Conservation (phyloP, 495 filamentous ascomycete species). For the Penicillium coffeae region DNA sequence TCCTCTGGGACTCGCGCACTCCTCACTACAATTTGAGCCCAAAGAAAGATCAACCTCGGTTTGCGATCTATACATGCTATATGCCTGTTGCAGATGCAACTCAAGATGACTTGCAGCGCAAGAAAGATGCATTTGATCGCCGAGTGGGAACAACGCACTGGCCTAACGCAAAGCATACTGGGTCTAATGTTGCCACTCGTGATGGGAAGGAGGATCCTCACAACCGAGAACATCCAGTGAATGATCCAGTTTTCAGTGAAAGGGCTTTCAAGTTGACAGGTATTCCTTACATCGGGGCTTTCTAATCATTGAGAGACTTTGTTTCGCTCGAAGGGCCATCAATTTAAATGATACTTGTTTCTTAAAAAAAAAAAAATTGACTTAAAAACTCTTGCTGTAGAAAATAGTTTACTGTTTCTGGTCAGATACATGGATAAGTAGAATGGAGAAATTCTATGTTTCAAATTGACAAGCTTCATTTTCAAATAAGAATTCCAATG, state of each 20-base stretch:
- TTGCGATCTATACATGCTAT: constrained; percentile 35
- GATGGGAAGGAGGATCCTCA: constrained; percentile 28
- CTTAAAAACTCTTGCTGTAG: too few relatives aligned
- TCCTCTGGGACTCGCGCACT: constrained; percentile 41
- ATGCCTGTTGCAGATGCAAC: constrained; percentile 34
- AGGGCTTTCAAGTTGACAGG: constrained; percentile 32
- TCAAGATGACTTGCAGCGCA: constrained; percentile 30
- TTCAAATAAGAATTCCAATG: too few relatives aligned
- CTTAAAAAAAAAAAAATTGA: too few relatives aligned
- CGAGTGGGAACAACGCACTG: constrained; percentile 34
- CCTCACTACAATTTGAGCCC: constrained; percentile 37
- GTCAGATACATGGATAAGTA: too few relatives aligned
- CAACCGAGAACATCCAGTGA: constrained; percentile 18
- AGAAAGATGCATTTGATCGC: constrained; percentile 35
- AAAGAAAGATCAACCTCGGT: constrained; percentile 16
- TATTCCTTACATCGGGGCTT: constrained; percentile 29
- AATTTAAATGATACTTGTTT: too few relatives aligned
- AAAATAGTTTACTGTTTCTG: too few relatives aligned
- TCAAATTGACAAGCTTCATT: too few relatives aligned
- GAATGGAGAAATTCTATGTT: too few relatives aligned
- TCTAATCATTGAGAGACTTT: too few relatives aligned
- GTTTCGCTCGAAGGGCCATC: too few relatives aligned
- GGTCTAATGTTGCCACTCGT: constrained; percentile 28
- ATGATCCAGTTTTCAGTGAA: constrained; percentile 28
- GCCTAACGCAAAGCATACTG: constrained; percentile 34